A percentile compares a stretch with the other conserved stretches of the same genome.
Conservation (phyloP, 805 yeast species). For the Grigorovia humatica region DNA sequence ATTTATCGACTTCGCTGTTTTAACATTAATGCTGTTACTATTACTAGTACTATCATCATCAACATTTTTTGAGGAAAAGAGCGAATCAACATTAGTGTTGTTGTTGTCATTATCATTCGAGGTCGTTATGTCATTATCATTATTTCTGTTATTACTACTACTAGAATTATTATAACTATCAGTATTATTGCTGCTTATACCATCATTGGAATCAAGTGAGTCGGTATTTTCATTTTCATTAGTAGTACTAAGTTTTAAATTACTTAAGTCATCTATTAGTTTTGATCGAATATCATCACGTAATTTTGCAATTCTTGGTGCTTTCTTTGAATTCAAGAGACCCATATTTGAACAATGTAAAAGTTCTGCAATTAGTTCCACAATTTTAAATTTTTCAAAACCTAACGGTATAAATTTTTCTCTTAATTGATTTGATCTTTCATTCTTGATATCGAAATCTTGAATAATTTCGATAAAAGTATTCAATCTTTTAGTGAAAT, state of each 20-base stretch:
- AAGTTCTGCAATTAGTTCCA: slow-evolving; percentile 86
- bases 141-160: slow-evolving; percentile 1
- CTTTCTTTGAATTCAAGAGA: slow-evolving; percentile 64
- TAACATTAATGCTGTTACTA: neutral
- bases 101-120: neutral
- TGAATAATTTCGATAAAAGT: slow-evolving; percentile 9
- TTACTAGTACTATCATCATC: slow-evolving; percentile 18
- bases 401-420: slow-evolving; percentile 61
- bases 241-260: neutral
- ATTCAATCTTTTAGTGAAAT: slow-evolving; percentile 54
- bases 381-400: slow-evolving; percentile 78
- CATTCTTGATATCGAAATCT: slow-evolving; percentile 15
- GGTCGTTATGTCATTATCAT: slow-evolving; percentile 1
- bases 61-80: slow-evolving; percentile 1
- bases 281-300: slow-evolving; percentile 53
- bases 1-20: neutral
- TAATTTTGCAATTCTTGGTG: slow-evolving; percentile 53
- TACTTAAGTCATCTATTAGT: neutral
- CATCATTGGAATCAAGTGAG: too few relatives aligned
- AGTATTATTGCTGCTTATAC: neutral
- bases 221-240: too few relatives aligned
- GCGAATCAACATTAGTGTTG: neutral
- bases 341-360: slow-evolving; percentile 95
- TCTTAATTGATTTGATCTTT: slow-evolving; percentile 54
- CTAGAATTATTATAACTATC: neutral